A percentile compares a stretch with the other conserved stretches of the same genome.
These are phyloP conservation scores for Termitomyces sp. DNA, from an alignment of 768 basidiomycete species.

Conservation along the genomic window DNA sequence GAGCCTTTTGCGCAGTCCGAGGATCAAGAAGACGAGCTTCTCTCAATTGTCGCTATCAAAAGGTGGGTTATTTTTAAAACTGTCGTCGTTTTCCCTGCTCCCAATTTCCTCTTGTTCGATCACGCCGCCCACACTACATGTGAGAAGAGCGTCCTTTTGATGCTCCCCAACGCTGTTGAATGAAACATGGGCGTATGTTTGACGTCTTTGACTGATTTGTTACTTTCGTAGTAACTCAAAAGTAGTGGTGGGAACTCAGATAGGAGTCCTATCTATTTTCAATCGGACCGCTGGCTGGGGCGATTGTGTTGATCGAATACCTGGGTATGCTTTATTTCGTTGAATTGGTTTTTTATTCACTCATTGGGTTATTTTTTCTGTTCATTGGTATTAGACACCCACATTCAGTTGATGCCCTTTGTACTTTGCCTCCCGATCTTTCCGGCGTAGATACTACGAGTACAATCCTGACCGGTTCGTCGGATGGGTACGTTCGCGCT, in stretches of 20 bases:
- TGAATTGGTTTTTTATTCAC: background rate
- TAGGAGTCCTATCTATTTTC: slow-evolving; percentile 88
- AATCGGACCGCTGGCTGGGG: slow-evolving; percentile 86
- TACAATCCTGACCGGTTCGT: slow-evolving; percentile 85
- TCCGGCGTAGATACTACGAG: slow-evolving; percentile 61
- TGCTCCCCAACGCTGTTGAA: slow-evolving; percentile 4
- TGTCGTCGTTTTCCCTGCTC: slow-evolving; percentile 9
- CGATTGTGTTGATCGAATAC: slow-evolving; percentile 88
- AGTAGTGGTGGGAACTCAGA: slow-evolving; percentile 83
- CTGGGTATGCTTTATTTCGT: slow-evolving; percentile 57
- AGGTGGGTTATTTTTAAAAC: slow-evolving; percentile 34
- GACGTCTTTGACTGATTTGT: slow-evolving; percentile 13
- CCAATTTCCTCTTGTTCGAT: background rate
- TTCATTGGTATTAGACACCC: slow-evolving; percentile 65
- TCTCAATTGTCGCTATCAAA: slow-evolving; percentile 85
- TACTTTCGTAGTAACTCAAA: slow-evolving; percentile 60
- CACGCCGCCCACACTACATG: too few species aligned
- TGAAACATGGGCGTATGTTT: slow-evolving; percentile 2
- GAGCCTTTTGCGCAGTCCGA: slow-evolving; percentile 85
- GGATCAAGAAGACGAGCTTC: slow-evolving; percentile 93
- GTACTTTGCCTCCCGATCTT: slow-evolving; percentile 62
- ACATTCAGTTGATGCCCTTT: slow-evolving; percentile 85
- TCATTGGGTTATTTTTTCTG: background rate
- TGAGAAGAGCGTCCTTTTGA: background rate
- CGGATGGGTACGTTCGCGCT: slow-evolving; percentile 86